These are phyloP conservation scores for Themeda triandra DNA, from an alignment of 176 grass and related monocot genomes.

Conservation along the genomic window DNA sequence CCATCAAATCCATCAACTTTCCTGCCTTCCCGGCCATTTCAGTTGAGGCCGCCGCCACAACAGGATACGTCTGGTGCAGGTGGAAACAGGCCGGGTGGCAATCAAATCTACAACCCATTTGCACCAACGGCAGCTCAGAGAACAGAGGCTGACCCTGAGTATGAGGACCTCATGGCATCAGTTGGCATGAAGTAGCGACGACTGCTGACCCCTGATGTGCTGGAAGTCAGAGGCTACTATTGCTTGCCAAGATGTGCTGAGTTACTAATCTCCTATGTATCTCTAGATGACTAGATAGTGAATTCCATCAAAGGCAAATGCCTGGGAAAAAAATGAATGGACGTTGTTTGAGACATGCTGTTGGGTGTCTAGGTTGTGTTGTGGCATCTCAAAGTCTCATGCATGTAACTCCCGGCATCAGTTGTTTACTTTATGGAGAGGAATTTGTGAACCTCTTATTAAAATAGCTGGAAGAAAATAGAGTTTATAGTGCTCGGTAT, in stretches of 20 bases:
- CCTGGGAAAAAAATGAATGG: background rate
- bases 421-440: background rate
- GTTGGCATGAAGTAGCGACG: conserved; percentile 46
- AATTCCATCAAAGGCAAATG: background rate
- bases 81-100: conserved; percentile 28
- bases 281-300: background rate
- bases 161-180: conserved; percentile 75
- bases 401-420: background rate
- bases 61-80: conserved; percentile 27
- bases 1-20: conserved; percentile 28
- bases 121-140: conserved; percentile 39
- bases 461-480: background rate
- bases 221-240: background rate
- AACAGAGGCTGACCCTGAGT: conserved; percentile 52
- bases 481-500: background rate
- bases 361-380: background rate
- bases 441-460: background rate
- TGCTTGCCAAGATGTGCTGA: background rate
- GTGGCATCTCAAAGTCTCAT: background rate
- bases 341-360: background rate
- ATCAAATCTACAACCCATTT: conserved; percentile 69
- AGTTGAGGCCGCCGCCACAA: conserved; percentile 29
- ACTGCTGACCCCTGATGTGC: background rate
- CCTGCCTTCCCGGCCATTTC: conserved; percentile 24
- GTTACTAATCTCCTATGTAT: background rate